A percentile compares a stretch with the other conserved stretches of the same genome.
phyloP scores from a whole-genome alignment of 2,329 filamentous ascomycete genomes.

The Grosmannia serpens region DNA sequence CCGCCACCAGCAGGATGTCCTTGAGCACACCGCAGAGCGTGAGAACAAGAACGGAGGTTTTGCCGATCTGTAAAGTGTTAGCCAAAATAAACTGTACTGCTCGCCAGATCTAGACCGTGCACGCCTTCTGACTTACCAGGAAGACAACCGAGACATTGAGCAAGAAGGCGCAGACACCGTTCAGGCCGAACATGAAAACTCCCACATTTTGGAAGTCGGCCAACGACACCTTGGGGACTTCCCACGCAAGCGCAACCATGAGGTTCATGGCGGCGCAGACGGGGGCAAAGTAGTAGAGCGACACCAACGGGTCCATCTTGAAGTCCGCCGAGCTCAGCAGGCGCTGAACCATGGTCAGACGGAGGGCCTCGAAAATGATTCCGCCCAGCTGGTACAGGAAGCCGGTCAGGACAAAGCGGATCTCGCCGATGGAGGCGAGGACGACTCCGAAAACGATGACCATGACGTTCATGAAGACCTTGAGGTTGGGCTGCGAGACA shows the following conservation, averaged over 20 bases:
- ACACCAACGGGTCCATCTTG: slow-evolving; percentile 87
- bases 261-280: slow-evolving; percentile 77
- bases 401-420: slow-evolving; percentile 75
- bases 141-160: slow-evolving; percentile 81
- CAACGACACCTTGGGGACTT: slow-evolving; percentile 58
- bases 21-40: slow-evolving; percentile 82
- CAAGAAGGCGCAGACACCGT: slow-evolving; percentile 67
- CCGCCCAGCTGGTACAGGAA: slow-evolving; percentile 71
- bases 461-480: slow-evolving; percentile 83
- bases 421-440: slow-evolving; percentile 90
- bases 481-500: slow-evolving; percentile 71
- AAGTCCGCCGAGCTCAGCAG: slow-evolving; percentile 72
- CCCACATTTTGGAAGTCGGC: slow-evolving; percentile 64
- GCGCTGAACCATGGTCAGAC: slow-evolving; percentile 74
- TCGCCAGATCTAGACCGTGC: neutral
- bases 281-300: slow-evolving; percentile 81
- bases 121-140: slow-evolving; percentile 47
- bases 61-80: slow-evolving; percentile 57
- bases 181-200: slow-evolving; percentile 58
- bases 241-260: slow-evolving; percentile 59
- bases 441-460: slow-evolving; percentile 91
- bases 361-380: slow-evolving; percentile 71
- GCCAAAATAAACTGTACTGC: slow-evolving; percentile 13
- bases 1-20: slow-evolving; percentile 71
- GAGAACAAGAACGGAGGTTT: slow-evolving; percentile 75